A percentile compares a stretch with the other conserved stretches of the same genome.
Evolutionary conservation across 2,329 filamentous ascomycete species (phyloP).

Genomic region (Fusarium devonianum): DNA sequence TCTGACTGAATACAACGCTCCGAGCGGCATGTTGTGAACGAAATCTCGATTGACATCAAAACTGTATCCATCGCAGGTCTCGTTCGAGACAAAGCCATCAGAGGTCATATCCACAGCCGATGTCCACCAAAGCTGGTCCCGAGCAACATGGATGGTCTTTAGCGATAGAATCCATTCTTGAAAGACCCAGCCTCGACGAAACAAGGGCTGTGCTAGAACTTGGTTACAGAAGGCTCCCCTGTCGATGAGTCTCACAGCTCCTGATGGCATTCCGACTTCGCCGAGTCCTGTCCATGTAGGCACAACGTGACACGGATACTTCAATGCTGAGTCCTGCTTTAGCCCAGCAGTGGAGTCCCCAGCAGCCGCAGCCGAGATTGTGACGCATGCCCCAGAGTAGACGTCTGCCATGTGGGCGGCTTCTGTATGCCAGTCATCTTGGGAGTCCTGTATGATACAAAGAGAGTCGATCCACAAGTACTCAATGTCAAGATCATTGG

Average conservation of each 20-base stretch:
- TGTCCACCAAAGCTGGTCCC: constrained; percentile 33
- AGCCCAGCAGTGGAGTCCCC: constrained; percentile 24
- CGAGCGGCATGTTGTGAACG: constrained; percentile 11
- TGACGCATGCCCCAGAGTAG: constrained; percentile 25
- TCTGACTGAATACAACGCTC: constrained; percentile 13
- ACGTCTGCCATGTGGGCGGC: constrained; percentile 30
- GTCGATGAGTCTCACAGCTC: constrained; percentile 20
- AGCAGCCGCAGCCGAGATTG: constrained; percentile 26
- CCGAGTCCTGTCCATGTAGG: constrained; percentile 25
- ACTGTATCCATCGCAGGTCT: constrained; percentile 24
- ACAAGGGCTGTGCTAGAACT: constrained; percentile 24
- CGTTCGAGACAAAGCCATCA: constrained; percentile 20
- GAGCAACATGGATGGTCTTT: constrained; percentile 27
- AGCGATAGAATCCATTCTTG: constrained; percentile 31
- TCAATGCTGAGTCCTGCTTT: constrained; percentile 20
- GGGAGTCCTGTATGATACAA: constrained; percentile 31
- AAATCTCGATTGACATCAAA: constrained; percentile 16
- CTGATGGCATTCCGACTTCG: constrained; percentile 4
- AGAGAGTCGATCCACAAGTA: constrained; percentile 34
- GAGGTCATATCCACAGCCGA: constrained; percentile 18
- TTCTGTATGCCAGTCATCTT: constrained; percentile 29
- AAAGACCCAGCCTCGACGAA: constrained; percentile 29
- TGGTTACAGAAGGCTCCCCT: constrained; percentile 21
- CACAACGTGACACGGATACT: constrained; percentile 18
- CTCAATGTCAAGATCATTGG: constrained; percentile 10